A percentile compares a stretch with the other conserved stretches of the same genome.
These are phyloP conservation scores for Chytridiales sp. DNA, from an alignment of 371 early-diverging fungal species.

Conservation along the genomic window DNA sequence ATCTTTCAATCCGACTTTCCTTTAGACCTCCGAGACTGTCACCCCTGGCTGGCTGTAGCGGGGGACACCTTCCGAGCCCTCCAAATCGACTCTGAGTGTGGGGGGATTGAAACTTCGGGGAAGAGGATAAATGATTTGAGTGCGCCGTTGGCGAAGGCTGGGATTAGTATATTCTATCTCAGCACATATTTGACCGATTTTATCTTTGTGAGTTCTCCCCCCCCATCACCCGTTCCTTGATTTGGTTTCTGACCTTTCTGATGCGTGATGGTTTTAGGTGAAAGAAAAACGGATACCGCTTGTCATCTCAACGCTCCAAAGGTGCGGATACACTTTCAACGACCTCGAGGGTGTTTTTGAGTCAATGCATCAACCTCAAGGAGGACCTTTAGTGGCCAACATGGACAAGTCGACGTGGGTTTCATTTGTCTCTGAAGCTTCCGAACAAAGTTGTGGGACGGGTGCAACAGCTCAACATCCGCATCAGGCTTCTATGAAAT, in stretches of 20 bases:
- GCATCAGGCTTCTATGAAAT: too few species aligned
- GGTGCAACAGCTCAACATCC: too few species aligned
- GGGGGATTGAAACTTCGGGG: slow-evolving; percentile 70
- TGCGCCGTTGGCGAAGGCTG: slow-evolving; percentile 63
- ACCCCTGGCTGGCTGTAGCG: slow-evolving; percentile 34
- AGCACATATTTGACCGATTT: slow-evolving; percentile 75
- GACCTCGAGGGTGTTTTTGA: too few species aligned
- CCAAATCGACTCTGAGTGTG: slow-evolving; percentile 64
- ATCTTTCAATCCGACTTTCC: slow-evolving; percentile 38
- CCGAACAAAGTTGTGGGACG: too few species aligned
- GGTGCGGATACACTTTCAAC: slow-evolving; percentile 54
- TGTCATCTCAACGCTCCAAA: slow-evolving; percentile 57
- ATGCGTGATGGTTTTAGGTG: slow-evolving; percentile 42
- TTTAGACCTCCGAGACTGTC: slow-evolving; percentile 2
- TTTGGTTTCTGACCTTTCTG: not conserved
- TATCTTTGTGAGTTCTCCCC: slow-evolving; percentile 57
- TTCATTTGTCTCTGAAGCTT: too few species aligned
- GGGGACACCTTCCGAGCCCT: slow-evolving; percentile 66
- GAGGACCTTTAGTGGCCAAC: too few species aligned
- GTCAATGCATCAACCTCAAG: too few species aligned
- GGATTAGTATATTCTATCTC: slow-evolving; percentile 52
- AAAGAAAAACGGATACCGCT: slow-evolving; percentile 60
- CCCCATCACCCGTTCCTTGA: not conserved
- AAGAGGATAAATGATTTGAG: slow-evolving; percentile 72
- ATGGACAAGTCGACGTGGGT: too few species aligned